Percentiles rank a stretch among this genome's conserved stretches.
These are phyloP conservation scores for Cylindrodendrum hubeiense DNA, from an alignment of 2,329 filamentous ascomycete species.

Conservation along the genomic window DNA sequence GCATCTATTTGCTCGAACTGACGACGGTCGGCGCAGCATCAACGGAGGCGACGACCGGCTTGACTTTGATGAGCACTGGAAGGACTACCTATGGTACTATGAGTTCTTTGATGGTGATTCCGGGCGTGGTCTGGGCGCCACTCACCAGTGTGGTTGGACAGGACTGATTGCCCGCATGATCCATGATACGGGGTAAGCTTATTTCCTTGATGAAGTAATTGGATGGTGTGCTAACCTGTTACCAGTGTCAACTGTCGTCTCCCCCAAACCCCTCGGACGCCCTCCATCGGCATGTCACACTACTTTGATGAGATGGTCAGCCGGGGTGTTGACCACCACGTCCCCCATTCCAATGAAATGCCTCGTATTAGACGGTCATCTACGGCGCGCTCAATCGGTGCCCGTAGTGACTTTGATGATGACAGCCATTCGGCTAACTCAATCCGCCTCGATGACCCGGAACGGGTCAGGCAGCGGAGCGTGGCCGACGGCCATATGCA, in stretches of 20 bases:
- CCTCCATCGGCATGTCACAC: slow-evolving; percentile 84
- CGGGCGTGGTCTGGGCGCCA: slow-evolving; percentile 89
- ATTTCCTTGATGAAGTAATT: neutral
- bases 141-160: slow-evolving; percentile 97
- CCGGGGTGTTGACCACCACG: slow-evolving; percentile 53
- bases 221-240: slow-evolving; percentile 53
- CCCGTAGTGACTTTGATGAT: slow-evolving; percentile 80
- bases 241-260: slow-evolving; percentile 86
- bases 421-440: slow-evolving; percentile 50
- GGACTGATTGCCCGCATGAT: slow-evolving; percentile 97
- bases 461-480: slow-evolving; percentile 59
- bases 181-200: slow-evolving; percentile 90
- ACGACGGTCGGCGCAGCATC: slow-evolving; percentile 89
- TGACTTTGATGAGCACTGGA: slow-evolving; percentile 94
- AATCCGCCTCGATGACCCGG: slow-evolving; percentile 53
- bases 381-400: slow-evolving; percentile 85
- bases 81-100: slow-evolving; percentile 87
- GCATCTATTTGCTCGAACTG: slow-evolving; percentile 87
- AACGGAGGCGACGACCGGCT: slow-evolving; percentile 87
- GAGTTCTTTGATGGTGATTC: slow-evolving; percentile 97
- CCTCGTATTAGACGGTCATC: slow-evolving; percentile 80
- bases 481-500: slow-evolving; percentile 80
- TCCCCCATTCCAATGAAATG: slow-evolving; percentile 54
- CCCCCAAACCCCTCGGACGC: slow-evolving; percentile 92
- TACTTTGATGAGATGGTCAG: slow-evolving; percentile 94